Evolutionary conservation across 768 basidiomycete genomes (phyloP).

Genomic region (Russula sp.): DNA sequence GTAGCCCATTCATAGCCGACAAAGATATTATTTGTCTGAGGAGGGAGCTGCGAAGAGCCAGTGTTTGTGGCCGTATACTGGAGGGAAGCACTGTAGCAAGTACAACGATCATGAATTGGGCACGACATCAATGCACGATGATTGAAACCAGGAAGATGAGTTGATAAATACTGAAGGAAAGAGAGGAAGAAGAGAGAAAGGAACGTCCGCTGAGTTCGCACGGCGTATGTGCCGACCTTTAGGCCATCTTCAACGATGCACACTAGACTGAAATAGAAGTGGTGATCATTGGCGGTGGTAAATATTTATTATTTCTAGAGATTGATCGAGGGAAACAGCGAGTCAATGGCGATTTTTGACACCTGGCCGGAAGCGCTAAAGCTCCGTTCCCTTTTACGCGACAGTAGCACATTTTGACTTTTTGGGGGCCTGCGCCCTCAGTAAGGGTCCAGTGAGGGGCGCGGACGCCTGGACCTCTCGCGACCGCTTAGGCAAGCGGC

Average conservation of each 20-base stretch:
- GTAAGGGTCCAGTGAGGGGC: too few species aligned
- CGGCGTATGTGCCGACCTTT: conserved; percentile 9
- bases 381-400: conserved; percentile 11
- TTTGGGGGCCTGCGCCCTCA: not conserved
- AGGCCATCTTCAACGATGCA: conserved; percentile 1
- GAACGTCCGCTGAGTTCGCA: conserved; percentile 15
- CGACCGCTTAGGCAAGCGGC: conserved; percentile 14
- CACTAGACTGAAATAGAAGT: conserved; percentile 17
- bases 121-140: conserved; percentile 15
- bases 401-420: conserved; percentile 1
- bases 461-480: not conserved
- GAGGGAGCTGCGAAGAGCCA: conserved; percentile 4
- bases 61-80: conserved; percentile 2
- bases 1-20: conserved; percentile 14
- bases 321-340: conserved; percentile 12
- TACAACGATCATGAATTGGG: conserved; percentile 11
- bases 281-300: conserved; percentile 1
- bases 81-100: conserved; percentile 5
- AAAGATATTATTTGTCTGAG: conserved; percentile 4
- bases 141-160: not conserved
- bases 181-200: not conserved
- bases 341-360: conserved; percentile 10
- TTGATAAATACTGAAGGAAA: conserved; percentile 7
- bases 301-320: conserved; percentile 13
- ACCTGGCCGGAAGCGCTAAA: not conserved